These are phyloP conservation scores for Teunomyces lycoperdinae DNA, from an alignment of 805 yeast genomes.

Conservation along the genomic window DNA sequence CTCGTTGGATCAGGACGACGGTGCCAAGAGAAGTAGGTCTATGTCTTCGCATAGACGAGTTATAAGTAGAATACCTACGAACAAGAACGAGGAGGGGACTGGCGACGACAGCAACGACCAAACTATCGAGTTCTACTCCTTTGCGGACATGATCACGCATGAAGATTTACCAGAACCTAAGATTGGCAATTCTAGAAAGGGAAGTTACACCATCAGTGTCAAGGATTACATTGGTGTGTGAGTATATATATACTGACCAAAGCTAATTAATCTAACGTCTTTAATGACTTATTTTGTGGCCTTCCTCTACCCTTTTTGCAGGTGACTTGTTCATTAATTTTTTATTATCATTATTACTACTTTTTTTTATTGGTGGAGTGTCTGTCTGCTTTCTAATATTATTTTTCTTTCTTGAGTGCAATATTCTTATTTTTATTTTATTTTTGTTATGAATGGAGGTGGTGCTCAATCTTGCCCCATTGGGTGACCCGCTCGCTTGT, in stretches of 20 bases:
- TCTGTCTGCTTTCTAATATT: no score
- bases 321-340: background rate
- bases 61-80: background rate
- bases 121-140: slow-evolving; percentile 31
- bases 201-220: slow-evolving; percentile 17
- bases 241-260: background rate
- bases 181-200: slow-evolving; percentile 4
- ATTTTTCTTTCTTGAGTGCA: no score
- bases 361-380: background rate
- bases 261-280: background rate
- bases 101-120: slow-evolving; percentile 7
- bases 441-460: no score
- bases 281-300: background rate
- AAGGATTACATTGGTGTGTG: slow-evolving; percentile 22
- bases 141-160: slow-evolving; percentile 27
- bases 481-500: no score
- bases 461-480: no score
- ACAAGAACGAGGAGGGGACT: background rate
- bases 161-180: slow-evolving; percentile 11
- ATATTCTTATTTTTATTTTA: no score
- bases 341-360: background rate
- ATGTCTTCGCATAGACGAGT: slow-evolving; percentile 1
- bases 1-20: slow-evolving; percentile 13
- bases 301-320: background rate
- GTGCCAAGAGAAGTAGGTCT: slow-evolving; percentile 3